A percentile compares a stretch with the other conserved stretches of the same genome.
Evolutionary conservation across 495 filamentous ascomycete species (phyloP).

Genomic region (Usnea hakonensis): DNA sequence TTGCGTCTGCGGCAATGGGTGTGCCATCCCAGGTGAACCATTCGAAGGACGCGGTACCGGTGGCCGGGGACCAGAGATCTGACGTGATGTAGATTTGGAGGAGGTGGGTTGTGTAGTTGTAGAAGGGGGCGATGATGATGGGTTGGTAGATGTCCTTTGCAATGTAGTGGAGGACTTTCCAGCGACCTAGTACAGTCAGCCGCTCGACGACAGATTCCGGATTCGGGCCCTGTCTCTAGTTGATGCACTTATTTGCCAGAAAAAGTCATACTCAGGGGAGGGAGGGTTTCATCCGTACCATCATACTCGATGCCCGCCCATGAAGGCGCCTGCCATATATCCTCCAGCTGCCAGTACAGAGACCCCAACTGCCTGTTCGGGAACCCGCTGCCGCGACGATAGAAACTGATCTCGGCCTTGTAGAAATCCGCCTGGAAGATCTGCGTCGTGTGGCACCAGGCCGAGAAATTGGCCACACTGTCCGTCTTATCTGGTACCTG

Average conservation of each 20-base stretch:
- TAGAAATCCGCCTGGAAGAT: slow-evolving; percentile 64
- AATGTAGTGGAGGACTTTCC: slow-evolving; percentile 57
- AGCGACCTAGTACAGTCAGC: slow-evolving; percentile 46
- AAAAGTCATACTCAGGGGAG: no score
- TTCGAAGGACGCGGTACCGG: slow-evolving; percentile 27
- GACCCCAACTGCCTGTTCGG: slow-evolving; percentile 55
- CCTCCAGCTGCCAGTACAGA: slow-evolving; percentile 64
- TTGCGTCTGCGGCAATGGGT: slow-evolving; percentile 25
- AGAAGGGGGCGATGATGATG: slow-evolving; percentile 55
- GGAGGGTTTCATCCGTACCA: neutral
- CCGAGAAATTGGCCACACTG: slow-evolving; percentile 54
- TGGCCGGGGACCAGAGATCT: slow-evolving; percentile 40
- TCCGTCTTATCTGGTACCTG: slow-evolving; percentile 48
- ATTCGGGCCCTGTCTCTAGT: no score
- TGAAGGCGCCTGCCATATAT: slow-evolving; percentile 62
- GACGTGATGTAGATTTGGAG: slow-evolving; percentile 54
- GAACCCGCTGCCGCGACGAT: slow-evolving; percentile 53
- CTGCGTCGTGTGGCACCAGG: slow-evolving; percentile 62
- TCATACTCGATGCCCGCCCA: slow-evolving; percentile 41
- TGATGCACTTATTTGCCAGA: no score
- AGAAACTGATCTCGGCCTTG: slow-evolving; percentile 55
- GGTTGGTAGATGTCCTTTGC: slow-evolving; percentile 54
- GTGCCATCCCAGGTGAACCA: slow-evolving; percentile 34
- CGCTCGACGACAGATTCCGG: no score
- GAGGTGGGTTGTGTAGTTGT: slow-evolving; percentile 46